Conservation (phyloP, 306 rosid genomes). For the Astragalus membranaceus region DNA sequence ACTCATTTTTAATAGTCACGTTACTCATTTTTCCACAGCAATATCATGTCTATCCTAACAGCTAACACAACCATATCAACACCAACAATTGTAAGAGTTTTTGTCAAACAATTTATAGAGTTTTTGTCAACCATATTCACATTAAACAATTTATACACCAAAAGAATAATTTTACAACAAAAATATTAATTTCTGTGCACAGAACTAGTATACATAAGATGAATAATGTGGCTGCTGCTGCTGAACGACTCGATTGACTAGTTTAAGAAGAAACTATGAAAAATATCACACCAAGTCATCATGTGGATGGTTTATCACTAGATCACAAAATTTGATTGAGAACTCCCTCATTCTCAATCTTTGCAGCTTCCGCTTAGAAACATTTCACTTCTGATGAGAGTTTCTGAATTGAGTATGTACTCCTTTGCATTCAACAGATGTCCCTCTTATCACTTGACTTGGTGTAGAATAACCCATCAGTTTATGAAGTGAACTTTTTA, state of each 20-base stretch:
- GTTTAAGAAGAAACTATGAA: neutral
- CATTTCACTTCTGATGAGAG: neutral
- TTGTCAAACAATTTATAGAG: no score
- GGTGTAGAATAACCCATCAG: slow-evolving; percentile 85
- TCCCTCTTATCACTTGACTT: slow-evolving; percentile 53
- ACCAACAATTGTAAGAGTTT: no score
- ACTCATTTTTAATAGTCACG: no score
- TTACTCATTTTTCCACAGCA: no score
- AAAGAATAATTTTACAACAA: slow-evolving; percentile 11
- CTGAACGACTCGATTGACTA: neutral
- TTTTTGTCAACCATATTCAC: no score
- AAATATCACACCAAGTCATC: neutral
- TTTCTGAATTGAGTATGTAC: slow-evolving; percentile 20
- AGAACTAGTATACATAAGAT: neutral
- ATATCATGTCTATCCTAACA: no score
- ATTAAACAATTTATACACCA: neutral
- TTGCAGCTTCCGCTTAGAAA: neutral
- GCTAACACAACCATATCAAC: no score
- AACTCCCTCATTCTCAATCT: neutral
- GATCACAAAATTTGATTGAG: neutral
- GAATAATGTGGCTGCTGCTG: neutral
- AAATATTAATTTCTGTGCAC: neutral
- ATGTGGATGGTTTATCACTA: neutral
- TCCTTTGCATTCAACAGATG: slow-evolving; percentile 22
- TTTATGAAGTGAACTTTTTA: slow-evolving; percentile 55